Base-by-base conservation (phyloP, 371 early-diverging fungal genomes). In the Syncephalastrum monosporum region DNA sequence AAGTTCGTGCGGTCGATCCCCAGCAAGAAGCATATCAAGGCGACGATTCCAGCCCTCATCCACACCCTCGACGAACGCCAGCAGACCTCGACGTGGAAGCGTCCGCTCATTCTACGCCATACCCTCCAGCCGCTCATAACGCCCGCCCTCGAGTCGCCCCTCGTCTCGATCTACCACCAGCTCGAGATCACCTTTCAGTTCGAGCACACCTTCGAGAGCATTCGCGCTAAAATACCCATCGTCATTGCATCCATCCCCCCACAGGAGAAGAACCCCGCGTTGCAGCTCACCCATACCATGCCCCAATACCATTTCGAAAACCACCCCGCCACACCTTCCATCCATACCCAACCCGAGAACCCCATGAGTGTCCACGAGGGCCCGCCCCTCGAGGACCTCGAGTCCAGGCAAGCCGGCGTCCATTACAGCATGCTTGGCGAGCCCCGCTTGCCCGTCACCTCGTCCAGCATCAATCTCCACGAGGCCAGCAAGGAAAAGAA, bases 101-200 rank as follows among this genome's bases (percentile, higher is more conserved):
- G 59, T 4, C 69, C 69, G 10, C 45, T 68, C 46, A 59, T 68
- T 8, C 42, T 68, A 15, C 61, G 62, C 16, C 69, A 64, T 21
- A 53, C 55, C 4, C 42, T 68, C 24, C 61, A 64, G 16, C 59
- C 51, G 15, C 57, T 57, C 42, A 17, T 68, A 2, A 53, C 58
- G 0, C 49, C 61, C 4, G 49, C 59, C 2, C 45, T 59, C 29
- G 63, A 68, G 12, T 61, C 64, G 6, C 69, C 69, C 14, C 56
- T 68, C 16, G 48, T 68, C 2, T 46, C 61, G 19, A 61, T 68
- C 15, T 59, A 52, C 21, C 69, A 68, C 49, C 64, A 61, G 27
- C 50, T 68, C 6, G 64, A 68, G 42, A 56, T 68, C 33, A 61
- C 64, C 6, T 58, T 68, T n/a, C 64, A 64, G 50, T 64, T 68